Evolutionary conservation across 2,329 filamentous ascomycete species (phyloP), one percentile per base, ranked within the genome.

Genomic region (Cryphonectria japonica): DNA sequence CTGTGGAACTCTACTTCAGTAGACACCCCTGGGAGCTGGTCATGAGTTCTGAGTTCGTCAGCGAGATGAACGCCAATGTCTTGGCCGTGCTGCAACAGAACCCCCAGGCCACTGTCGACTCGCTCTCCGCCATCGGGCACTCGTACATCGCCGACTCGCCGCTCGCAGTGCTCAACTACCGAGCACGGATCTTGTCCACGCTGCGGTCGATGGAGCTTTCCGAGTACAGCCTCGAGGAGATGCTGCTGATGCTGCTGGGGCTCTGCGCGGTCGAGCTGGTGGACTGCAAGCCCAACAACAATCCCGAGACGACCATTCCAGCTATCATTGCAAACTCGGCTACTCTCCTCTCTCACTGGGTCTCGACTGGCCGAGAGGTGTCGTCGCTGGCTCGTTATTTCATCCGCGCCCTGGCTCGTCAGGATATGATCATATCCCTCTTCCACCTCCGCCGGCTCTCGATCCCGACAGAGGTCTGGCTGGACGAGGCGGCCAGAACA

Each of bases 21-120:
- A 74, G 77, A 6, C 78, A 79, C 62, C 78, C 77, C 1, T 69
- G 68, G 19, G 78, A 79, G 16, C 69, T 79, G 52, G 74, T 77
- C 54, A 77, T 79, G n/a, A 75, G 76, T 26, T 60, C 71, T 6
- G 77, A 79, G 59, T 79, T 79, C 57, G 74, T 79, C 32, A 66
- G 76, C 39, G 78, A 79, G 73, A 79, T 79, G 78, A 79, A 79
- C 62, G 74, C 77, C 22, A 75, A 75, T 66, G 76, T 78, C 1
- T 62, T 79, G 19, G 68, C 75, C 68, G 74, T 79, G 22, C 74
- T 79, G 29, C 77, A 79, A 60, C 71, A 75, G 11, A 77, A 76
- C 54, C 77, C 78, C 11, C 72, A 73, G 16, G 75, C 75, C 9
- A 74, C 79, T n/a, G 74, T 74, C 9, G 78, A 79, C 52, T 71